These are phyloP conservation scores for Penicillium sp. DNA, from an alignment of 2,329 filamentous ascomycete species.

Conservation along the genomic window DNA sequence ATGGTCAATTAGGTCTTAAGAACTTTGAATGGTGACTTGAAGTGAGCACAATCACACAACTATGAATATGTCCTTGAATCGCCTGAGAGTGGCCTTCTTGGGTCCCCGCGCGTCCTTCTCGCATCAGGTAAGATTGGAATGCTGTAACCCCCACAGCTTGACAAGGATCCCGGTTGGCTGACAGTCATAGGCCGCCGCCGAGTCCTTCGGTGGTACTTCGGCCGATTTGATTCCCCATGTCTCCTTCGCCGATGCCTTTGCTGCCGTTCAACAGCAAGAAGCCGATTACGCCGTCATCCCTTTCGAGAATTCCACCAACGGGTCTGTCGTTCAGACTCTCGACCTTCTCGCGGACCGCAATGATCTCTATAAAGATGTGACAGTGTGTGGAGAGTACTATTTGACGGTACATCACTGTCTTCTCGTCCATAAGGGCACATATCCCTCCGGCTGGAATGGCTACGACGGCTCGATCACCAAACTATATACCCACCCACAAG, in stretches of 20 bases:
- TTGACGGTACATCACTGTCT: conserved; percentile 85
- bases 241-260: conserved; percentile 64
- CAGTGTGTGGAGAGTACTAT: conserved; percentile 78
- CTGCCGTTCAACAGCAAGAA: conserved; percentile 63
- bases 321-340: conserved; percentile 82
- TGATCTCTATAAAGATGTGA: conserved; percentile 60
- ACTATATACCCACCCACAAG: conserved; percentile 91
- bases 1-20: neutral
- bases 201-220: conserved; percentile 42
- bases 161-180: conserved; percentile 9
- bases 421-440: conserved; percentile 48
- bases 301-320: conserved; percentile 94
- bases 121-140: conserved; percentile 54
- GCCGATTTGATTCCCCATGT: conserved; percentile 32
- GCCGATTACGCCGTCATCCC: conserved; percentile 76
- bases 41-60: neutral
- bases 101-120: conserved; percentile 64
- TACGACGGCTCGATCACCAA: conserved; percentile 61
- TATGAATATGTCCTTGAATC: conserved; percentile 1
- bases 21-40: neutral
- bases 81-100: conserved; percentile 50
- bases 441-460: conserved; percentile 16
- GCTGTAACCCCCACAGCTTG: conserved; percentile 18
- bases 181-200: conserved; percentile 49
- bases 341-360: conserved; percentile 79